Evolutionary conservation across 1,139 yeast species (phyloP), one percentile per base, ranked within the genome.

Genomic region (Saccharomycopsis phalli): DNA sequence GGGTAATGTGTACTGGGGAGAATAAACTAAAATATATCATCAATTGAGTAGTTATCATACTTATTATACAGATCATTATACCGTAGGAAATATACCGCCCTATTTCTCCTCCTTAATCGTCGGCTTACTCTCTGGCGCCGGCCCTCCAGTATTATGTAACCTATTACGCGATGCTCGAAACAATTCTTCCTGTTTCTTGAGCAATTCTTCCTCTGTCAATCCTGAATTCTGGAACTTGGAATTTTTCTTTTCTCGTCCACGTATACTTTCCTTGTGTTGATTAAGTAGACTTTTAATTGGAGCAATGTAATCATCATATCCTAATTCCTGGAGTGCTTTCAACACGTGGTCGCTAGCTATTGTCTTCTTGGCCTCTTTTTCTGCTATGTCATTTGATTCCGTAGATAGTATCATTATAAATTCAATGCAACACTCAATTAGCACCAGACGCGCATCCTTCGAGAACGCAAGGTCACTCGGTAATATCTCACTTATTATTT

Each of bases 331-430:
- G 38, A 91, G 66, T 1, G 98, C 97, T 56, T 81, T 82, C 47
- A 91, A 74, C 36, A 91, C 97, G 59, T 91, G 99, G 57, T 91
- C 98, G 1, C 95, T 81, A 1, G 96, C 95, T 40, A 91, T 91
- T 6, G 99, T 91, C 61, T 91, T 93, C 60, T 91, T 91, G 39
- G 94, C 81, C 56, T 91, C 98, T 53, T 82, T 82, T 55, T 91
- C 98, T 1, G 98, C 97, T 50, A 91, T 86, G 50, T 93, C 98
- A 55, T 93, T 88, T 47, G 93, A 82, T 60, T 87, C 95, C 3
- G 95, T 83, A 10, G 95, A 82, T 38, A 91, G 66, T 49, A 91
- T 86, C 94, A 91, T 91, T 46, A 93, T 81, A 56, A 91, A 91
- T 60, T 87, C 96, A 44, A 91, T 87, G 53, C 97, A 88, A 58